A percentile compares a stretch with the other conserved stretches of the same genome.
Conservation (phyloP, 345 rosid genomes). For the Syzygium jambos region DNA sequence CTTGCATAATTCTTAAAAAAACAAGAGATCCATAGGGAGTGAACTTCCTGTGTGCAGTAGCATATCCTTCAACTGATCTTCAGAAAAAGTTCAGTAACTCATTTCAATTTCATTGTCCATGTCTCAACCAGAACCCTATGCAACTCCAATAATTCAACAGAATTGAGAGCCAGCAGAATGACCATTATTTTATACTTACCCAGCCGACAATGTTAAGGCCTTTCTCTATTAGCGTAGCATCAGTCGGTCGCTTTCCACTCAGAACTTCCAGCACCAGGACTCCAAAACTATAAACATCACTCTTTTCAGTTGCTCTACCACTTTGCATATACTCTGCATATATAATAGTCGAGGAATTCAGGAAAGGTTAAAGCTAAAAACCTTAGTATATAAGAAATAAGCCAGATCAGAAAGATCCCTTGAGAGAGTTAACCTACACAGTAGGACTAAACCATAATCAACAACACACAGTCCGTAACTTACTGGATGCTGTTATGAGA, state of each 20-base stretch:
- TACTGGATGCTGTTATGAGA: not conserved
- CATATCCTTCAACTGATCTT: not conserved
- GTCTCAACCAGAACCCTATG: not conserved
- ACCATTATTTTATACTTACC: conserved; percentile 38
- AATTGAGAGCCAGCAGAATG: not conserved
- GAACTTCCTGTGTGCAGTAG: not conserved
- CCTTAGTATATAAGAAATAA: not conserved
- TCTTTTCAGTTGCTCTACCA: conserved; percentile 98
- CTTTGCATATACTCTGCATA: conserved; percentile 91
- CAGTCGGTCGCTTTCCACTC: conserved; percentile 96
- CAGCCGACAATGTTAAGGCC: conserved; percentile 98
- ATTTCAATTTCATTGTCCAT: not conserved
- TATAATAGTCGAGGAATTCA: conserved; percentile 1
- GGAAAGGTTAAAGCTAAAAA: not conserved
- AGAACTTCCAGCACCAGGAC: conserved; percentile 87
- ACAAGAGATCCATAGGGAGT: not conserved
- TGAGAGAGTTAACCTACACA: not conserved
- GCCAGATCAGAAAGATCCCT: not conserved
- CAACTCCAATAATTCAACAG: not conserved
- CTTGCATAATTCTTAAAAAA: not conserved
- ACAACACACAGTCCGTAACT: not conserved
- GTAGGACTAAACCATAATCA: not conserved
- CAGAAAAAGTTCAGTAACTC: not conserved
- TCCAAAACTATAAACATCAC: conserved; percentile 95
- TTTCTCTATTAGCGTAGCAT: conserved; percentile 93